A percentile compares a stretch with the other conserved stretches of the same genome.
These are phyloP conservation scores for Darksidea phi DNA, from an alignment of 495 filamentous ascomycete species.

Conservation along the genomic window DNA sequence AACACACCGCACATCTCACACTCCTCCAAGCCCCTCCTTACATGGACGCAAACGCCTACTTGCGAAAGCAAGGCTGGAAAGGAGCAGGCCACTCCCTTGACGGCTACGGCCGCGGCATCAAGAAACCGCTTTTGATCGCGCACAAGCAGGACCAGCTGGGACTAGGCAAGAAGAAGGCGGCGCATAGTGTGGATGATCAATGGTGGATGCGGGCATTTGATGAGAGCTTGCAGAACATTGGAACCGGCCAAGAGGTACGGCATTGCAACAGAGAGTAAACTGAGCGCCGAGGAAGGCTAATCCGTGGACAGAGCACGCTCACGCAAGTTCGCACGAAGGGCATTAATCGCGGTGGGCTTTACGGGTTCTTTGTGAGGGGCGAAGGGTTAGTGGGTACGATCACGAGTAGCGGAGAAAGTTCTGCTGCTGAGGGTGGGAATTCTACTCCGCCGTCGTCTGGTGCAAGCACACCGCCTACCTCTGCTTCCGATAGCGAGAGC, in stretches of 20 bases:
- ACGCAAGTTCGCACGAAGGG: conserved; percentile 39
- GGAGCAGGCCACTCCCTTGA: conserved; percentile 47
- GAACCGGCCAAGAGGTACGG: conserved; percentile 39
- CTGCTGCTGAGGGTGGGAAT: conserved; percentile 10
- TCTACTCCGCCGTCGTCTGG: conserved; percentile 11
- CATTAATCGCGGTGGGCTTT: conserved; percentile 58
- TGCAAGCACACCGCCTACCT: conserved; percentile 23
- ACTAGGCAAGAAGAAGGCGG: conserved; percentile 41
- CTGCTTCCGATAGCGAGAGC: conserved; percentile 8
- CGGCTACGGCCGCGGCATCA: conserved; percentile 39
- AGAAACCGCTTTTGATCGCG: conserved; percentile 43
- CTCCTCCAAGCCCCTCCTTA: not conserved
- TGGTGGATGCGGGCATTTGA: conserved; percentile 49
- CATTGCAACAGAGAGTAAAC: not conserved
- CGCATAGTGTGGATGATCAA: conserved; percentile 40
- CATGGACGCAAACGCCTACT: conserved; percentile 45
- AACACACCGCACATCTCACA: not conserved
- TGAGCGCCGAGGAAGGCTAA: conserved; percentile 1
- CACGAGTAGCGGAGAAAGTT: conserved; percentile 22
- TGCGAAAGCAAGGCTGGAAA: conserved; percentile 44
- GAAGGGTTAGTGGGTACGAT: conserved; percentile 69
- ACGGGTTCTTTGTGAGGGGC: conserved; percentile 77
- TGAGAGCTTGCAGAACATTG: conserved; percentile 42
- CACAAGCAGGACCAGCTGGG: conserved; percentile 45
- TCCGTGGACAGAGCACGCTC: conserved; percentile 32